Evolutionary conservation across 2,329 filamentous ascomycete genomes (phyloP), one percentile per base, ranked within the genome.

Genomic region (Aspergillus bombycis): DNA sequence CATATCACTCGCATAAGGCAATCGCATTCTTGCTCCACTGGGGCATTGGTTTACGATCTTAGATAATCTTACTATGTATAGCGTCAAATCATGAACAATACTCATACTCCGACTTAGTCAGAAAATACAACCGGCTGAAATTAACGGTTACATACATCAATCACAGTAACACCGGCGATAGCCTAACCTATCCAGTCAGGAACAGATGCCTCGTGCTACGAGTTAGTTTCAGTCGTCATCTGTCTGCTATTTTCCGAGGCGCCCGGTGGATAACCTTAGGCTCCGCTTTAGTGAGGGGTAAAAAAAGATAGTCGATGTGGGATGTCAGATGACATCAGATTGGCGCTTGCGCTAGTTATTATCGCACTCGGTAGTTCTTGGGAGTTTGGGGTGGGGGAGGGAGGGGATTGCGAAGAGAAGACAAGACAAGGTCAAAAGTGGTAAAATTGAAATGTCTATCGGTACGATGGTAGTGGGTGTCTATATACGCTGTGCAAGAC

Each of bases 401-500:
- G 36, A 16, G 36, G 8, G 16, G 21, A 26, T 14, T 23, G 45
- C 45, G n/a, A 14, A 16, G 21, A n/a, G n/a, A n/a, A n/a, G n/a
- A 46, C 2, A 14, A 16, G 30, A n/a, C 14, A 53, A 30, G 28
- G 11, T 52, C 28, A 14, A 53, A 28, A 53, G 30, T 30, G 26
- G 28, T 54, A 55, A 60, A 60, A 54, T 59, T 59, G 48, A 50
- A 61, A 60, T 58, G 59, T 65, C 61, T 63, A 65, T 57, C 53
- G 62, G 61, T 60, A 57, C 56, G 56, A 61, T 58, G 58, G 63
- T 63, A 66, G 63, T 68, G 59, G 67, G 65, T 67, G 36, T 63
- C 62, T 65, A 67, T 66, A 62, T 60, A 65, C 45, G 58, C 48
- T 30, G 46, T 50, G 41, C 30, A 50, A 63, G 61, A 55, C 54